Evolutionary conservation across 495 filamentous ascomycete species (phyloP).

Genomic region (Tuber melanosporum): DNA sequence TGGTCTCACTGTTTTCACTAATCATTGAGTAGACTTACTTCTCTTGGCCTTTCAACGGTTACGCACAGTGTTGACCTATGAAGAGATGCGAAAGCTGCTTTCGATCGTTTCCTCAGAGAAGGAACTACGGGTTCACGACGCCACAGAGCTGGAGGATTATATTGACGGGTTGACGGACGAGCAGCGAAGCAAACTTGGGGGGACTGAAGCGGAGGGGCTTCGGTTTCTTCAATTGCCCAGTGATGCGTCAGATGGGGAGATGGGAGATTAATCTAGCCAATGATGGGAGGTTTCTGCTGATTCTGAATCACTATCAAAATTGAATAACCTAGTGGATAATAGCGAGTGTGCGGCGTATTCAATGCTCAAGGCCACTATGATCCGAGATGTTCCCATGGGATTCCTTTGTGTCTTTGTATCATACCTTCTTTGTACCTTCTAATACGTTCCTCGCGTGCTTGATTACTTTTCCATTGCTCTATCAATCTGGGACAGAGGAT

Average conservation of each 20-base stretch:
- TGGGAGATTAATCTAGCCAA: constrained; percentile 13
- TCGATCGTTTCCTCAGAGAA: constrained; percentile 38
- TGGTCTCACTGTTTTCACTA: constrained; percentile 9
- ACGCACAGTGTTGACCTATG: constrained; percentile 19
- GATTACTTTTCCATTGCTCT: not conserved
- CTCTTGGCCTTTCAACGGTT: constrained; percentile 34
- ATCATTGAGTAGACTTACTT: constrained; percentile 26
- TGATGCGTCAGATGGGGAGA: constrained; percentile 32
- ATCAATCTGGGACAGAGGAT: not conserved
- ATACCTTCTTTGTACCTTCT: not conserved
- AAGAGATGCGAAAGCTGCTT: constrained; percentile 33
- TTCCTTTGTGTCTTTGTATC: not conserved
- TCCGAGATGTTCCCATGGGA: not conserved
- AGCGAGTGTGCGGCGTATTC: not conserved
- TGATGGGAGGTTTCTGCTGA: not conserved
- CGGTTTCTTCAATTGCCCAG: constrained; percentile 24
- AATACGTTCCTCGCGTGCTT: not conserved
- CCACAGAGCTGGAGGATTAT: constrained; percentile 37
- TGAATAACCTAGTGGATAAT: not conserved
- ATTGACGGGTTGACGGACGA: constrained; percentile 13
- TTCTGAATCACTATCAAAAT: not conserved
- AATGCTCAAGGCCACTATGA: not conserved
- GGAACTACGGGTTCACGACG: constrained; percentile 40
- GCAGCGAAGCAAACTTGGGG: constrained; percentile 11
- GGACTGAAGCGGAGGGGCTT: not conserved